These are phyloP conservation scores for Colletotrichum nymphaeae DNA, from an alignment of 2,329 filamentous ascomycete species.

Conservation along the genomic window DNA sequence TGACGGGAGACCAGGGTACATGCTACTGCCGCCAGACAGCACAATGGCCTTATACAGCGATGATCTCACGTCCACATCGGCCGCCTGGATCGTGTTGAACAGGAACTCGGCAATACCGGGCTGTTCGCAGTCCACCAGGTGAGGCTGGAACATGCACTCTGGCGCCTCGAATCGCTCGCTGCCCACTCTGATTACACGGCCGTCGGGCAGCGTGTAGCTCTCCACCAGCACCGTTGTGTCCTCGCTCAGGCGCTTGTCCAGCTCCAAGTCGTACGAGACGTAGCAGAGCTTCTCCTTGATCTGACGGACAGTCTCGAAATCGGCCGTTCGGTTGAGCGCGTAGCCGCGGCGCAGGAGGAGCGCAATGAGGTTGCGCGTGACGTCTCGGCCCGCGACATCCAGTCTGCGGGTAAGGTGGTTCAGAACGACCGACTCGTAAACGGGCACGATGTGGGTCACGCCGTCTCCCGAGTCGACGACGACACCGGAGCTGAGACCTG, in stretches of 20 bases:
- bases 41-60: conserved; percentile 98
- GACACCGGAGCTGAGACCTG: conserved; percentile 90
- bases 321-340: conserved; percentile 95
- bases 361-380: conserved; percentile 97
- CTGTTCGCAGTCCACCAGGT: conserved; percentile 97
- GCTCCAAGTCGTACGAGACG: conserved; percentile 95
- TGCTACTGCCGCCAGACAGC: conserved; percentile 95
- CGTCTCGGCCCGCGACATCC: conserved; percentile 95
- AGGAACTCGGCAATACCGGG: conserved; percentile 96
- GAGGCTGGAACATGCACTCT: conserved; percentile 98
- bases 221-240: conserved; percentile 98
- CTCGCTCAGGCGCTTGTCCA: conserved; percentile 95
- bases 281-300: conserved; percentile 99
- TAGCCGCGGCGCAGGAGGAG: conserved; percentile 94
- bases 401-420: conserved; percentile 95
- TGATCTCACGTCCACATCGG: conserved; percentile 93
- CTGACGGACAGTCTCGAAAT: conserved; percentile 98
- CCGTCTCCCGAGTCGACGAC: conserved; percentile 98
- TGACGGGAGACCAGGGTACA: conserved; percentile 97
- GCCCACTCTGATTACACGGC: conserved; percentile 93
- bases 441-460: conserved; percentile 97
- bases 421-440: conserved; percentile 97
- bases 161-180: conserved; percentile 98
- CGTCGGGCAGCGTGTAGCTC: conserved; percentile 96
- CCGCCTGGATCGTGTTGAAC: conserved; percentile 98